A percentile compares a stretch with the other conserved stretches of the same genome.
phyloP scores from a whole-genome alignment of 2,329 filamentous ascomycete genomes.

The Venturia aucupariae region DNA sequence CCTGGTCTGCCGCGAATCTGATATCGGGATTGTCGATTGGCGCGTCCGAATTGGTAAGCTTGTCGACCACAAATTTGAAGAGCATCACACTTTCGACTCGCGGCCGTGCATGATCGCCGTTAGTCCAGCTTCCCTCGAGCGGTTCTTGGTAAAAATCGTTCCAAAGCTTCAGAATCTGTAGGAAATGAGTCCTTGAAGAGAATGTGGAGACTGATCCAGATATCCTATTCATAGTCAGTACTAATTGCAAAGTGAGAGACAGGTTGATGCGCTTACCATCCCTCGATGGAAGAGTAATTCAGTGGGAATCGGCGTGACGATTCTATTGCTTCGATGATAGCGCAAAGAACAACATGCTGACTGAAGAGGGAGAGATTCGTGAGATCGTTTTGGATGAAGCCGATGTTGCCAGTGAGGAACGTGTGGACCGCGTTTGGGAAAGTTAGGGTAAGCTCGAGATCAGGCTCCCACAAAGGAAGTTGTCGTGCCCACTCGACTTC shows the following conservation, averaged over 20 bases:
- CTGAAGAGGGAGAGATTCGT: background rate
- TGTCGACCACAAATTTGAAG: background rate
- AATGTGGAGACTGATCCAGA: background rate
- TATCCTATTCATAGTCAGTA: background rate
- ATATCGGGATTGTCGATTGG: background rate
- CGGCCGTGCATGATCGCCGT: background rate
- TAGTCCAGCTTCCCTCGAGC: background rate
- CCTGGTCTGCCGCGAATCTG: background rate
- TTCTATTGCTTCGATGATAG: background rate
- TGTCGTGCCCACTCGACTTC: background rate
- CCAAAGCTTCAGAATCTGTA: background rate
- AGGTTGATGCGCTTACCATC: background rate
- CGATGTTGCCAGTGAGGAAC: background rate
- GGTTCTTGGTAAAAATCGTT: background rate
- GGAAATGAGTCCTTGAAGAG: background rate
- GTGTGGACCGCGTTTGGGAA: background rate
- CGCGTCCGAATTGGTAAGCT: slow-evolving; percentile 3
- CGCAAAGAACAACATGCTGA: background rate
- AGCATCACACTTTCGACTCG: slow-evolving; percentile 1
- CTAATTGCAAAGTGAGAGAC: background rate
- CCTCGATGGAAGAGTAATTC: background rate
- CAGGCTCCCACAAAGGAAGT: slow-evolving; percentile 1
- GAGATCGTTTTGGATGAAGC: background rate
- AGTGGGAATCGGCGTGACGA: background rate
- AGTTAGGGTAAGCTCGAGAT: background rate